Conservation (phyloP, 2,329 filamentous ascomycete genomes). For the Fusarium nelsonii region DNA sequence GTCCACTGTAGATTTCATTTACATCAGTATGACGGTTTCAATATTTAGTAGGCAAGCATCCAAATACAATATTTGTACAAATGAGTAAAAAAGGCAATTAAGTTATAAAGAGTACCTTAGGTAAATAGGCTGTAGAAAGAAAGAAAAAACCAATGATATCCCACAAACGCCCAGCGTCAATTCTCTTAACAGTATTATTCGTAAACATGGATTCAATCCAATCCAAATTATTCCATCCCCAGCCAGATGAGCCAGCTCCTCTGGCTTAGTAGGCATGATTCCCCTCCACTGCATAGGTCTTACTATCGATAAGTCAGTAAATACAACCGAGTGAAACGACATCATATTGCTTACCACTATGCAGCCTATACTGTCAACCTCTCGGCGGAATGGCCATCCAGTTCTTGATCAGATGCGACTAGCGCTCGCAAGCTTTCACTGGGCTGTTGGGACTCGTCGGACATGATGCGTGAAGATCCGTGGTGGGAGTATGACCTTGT, state of each 20-base stretch:
- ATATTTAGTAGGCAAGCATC: background rate
- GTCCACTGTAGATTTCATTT: background rate
- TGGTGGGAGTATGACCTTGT: constrained; percentile 15
- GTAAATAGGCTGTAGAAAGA: background rate
- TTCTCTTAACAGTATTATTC: no score
- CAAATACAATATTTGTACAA: background rate
- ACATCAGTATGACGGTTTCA: background rate
- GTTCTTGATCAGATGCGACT: constrained; percentile 1
- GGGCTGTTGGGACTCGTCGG: constrained; percentile 26
- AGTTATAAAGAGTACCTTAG: background rate
- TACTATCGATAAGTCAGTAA: constrained; percentile 1
- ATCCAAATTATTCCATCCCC: background rate
- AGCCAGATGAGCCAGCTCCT: constrained; percentile 26
- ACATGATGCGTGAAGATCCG: constrained; percentile 8
- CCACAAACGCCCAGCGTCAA: background rate
- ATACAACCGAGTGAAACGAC: no score
- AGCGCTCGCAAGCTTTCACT: constrained; percentile 20
- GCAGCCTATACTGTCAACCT: constrained; percentile 10
- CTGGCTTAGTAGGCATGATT: background rate
- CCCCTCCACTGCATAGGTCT: background rate
- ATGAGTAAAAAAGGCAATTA: background rate
- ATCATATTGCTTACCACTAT: background rate
- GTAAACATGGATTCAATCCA: background rate
- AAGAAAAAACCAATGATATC: background rate
- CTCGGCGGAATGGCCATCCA: constrained; percentile 3